Evolutionary conservation across 495 filamentous ascomycete genomes (phyloP).

Genomic region (Podospora sp.): DNA sequence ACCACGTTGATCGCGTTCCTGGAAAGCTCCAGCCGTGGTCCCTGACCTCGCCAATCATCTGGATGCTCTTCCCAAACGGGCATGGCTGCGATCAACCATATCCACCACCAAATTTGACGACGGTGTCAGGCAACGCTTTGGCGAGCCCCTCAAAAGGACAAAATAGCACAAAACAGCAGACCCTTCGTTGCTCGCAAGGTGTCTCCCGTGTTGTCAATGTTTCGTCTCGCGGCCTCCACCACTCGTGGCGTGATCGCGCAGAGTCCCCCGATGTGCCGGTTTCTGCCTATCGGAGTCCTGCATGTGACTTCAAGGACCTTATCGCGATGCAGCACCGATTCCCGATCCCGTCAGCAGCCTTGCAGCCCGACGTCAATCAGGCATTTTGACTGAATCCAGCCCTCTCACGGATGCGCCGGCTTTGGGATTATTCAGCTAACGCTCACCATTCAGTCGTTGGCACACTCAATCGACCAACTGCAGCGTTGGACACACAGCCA

Average conservation of each 20-base stretch:
- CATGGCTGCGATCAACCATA: constrained; percentile 6
- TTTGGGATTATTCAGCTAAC: constrained; percentile 1
- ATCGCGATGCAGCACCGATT: background rate
- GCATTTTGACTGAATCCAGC: background rate
- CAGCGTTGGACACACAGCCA: background rate
- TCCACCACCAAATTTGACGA: constrained; percentile 9
- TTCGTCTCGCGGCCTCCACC: background rate
- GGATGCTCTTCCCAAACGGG: constrained; percentile 5
- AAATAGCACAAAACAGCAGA: constrained; percentile 1
- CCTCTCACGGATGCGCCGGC: background rate
- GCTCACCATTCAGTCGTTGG: background rate
- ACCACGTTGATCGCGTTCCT: background rate
- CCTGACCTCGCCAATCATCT: constrained; percentile 15
- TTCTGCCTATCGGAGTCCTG: background rate
- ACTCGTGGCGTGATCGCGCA: constrained; percentile 4
- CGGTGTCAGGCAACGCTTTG: constrained; percentile 8
- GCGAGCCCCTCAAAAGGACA: constrained; percentile 5
- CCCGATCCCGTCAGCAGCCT: background rate
- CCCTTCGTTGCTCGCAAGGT: background rate
- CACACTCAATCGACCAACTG: background rate
- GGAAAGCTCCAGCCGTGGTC: background rate
- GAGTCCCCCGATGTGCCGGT: background rate
- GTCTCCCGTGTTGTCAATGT: constrained; percentile 2
- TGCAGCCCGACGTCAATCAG: background rate
- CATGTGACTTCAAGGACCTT: constrained; percentile 1